Percentiles rank a stretch among this genome's conserved stretches.
These are phyloP conservation scores for Otatea glauca DNA, from an alignment of 176 grass and related monocot species.

Conservation along the genomic window DNA sequence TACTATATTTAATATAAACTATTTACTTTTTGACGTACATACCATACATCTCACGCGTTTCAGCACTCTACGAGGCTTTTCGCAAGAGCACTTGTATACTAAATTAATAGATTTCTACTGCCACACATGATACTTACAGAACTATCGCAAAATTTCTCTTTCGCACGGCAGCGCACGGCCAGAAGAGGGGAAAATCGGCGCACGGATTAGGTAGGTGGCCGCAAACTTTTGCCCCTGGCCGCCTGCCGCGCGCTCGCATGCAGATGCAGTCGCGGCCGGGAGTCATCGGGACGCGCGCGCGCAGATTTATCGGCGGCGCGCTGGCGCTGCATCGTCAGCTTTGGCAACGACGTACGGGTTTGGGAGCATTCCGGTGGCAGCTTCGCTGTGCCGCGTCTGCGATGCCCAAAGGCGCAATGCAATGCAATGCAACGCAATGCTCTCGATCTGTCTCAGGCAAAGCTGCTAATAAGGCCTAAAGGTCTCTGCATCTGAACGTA, in stretches of 20 bases:
- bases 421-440: too few species aligned
- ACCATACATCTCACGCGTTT: background rate
- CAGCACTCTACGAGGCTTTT: background rate
- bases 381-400: background rate
- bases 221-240: background rate
- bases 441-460: too few species aligned
- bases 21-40: background rate
- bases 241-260: too few species aligned
- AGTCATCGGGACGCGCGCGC: too few species aligned
- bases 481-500: background rate
- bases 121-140: too few species aligned
- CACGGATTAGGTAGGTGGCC: background rate
- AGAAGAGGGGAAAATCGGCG: background rate
- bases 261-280: too few species aligned
- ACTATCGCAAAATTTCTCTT: too few species aligned
- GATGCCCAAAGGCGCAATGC: background rate
- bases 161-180: background rate
- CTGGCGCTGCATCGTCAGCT: background rate
- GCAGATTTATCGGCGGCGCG: too few species aligned
- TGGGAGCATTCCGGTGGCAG: background rate
- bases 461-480: background rate
- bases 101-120: too few species aligned
- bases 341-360: background rate
- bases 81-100: too few species aligned
- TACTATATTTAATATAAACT: too few species aligned